Evolutionary conservation across 441 rosid species (phyloP), one percentile per base, ranked within the genome.

Genomic region (Flueggea neowawraea): DNA sequence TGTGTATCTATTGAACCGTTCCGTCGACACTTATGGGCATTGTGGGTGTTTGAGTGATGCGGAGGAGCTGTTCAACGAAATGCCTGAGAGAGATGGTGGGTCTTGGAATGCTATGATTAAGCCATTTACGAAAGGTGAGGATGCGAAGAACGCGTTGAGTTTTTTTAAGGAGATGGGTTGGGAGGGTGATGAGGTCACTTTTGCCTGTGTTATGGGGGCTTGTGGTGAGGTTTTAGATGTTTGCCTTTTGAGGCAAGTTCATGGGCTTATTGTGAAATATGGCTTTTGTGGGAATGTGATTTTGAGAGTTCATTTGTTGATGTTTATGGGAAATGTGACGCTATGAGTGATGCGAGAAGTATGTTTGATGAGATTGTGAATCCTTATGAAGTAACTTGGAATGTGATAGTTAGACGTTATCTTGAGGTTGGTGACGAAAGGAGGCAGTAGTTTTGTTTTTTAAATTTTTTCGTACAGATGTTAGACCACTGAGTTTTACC

Each of bases 61-160:
- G 3, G 64, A 66, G 15, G 82, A 71, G 50, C 65, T 90, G 84
- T 92, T 92, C 16, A 94, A 88, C 66, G 82, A 88, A 83, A 88
- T 90, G 92, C 88, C 88, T 61, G 71, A 72, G 15, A 82, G 89
- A 70, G 85, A 92, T 66, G 97, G 94, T 43, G 97, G 96, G 6
- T 79, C 97, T 41, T 90, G 98, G 98, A 92, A 92, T 76, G 83
- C 98, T 4, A 59, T 92, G 66, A 79, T 92, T 60, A 67, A 78
- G 1, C 92, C 86, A 15, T 90, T 72, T 69, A 64, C 73, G 5
- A 79, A 69, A 45, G 76, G 81, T 47, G 70, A 80, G 3, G 63
- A 45, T 15, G 55, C 76, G 0, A 67, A 64, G 22, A 76, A 71
- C 56, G 84, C 81, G 1, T 75, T 88, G 74, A 66, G 57, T 47